Percentiles rank a stretch among this genome's conserved stretches.
phyloP scores from a whole-genome alignment of 257 asterid species.

The Ligustrum vulgare region DNA sequence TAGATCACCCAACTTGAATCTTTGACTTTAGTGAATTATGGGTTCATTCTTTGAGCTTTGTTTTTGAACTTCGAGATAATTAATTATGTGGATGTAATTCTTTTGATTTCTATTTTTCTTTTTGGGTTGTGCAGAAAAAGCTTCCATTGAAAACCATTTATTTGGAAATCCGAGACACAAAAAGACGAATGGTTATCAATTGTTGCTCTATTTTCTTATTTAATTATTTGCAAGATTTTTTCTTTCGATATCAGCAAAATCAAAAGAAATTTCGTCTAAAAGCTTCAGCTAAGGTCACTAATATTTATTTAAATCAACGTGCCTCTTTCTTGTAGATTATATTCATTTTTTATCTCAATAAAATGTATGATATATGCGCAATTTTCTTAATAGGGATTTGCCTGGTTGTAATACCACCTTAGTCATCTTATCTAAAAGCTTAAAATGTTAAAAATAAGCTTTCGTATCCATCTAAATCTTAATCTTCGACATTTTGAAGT shows the following conservation, averaged over 20 bases:
- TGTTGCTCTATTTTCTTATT: neutral
- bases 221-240: neutral
- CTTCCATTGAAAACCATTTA: conserved; percentile 77
- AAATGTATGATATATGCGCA: no score
- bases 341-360: no score
- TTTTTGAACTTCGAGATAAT: neutral
- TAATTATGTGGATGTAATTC: conserved; percentile 4
- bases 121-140: conserved; percentile 65
- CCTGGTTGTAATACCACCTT: neutral
- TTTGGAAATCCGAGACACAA: conserved; percentile 62
- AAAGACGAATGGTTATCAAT: conserved; percentile 72
- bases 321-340: no score
- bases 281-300: neutral
- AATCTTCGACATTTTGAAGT: neutral
- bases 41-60: neutral
- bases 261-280: neutral
- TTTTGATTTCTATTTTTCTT: conserved; percentile 11
- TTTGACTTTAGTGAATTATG: neutral
- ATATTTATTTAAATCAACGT: neutral
- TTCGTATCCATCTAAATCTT: neutral
- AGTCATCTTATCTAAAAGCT: neutral
- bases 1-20: neutral
- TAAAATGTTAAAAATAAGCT: no score
- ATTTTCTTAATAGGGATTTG: neutral
- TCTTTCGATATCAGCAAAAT: neutral